Evolutionary conservation across 305 asterid species (phyloP).

Genomic region (Fraxinus angustifolia): DNA sequence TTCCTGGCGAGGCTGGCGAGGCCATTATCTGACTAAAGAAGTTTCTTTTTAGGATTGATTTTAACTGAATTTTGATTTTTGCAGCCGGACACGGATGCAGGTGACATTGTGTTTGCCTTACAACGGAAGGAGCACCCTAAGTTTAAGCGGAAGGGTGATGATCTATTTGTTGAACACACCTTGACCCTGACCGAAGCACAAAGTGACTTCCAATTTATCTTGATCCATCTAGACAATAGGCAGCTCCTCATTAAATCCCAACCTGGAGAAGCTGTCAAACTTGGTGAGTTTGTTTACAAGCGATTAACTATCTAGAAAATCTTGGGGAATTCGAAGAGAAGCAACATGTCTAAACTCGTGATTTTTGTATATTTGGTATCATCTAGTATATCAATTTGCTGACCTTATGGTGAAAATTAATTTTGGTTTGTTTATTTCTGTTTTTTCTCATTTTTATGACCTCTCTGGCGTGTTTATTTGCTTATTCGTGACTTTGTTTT

Average conservation of each 20-base stretch:
- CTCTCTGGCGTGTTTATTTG: not conserved
- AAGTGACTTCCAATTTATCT: constrained; percentile 80
- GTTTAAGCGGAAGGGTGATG: constrained; percentile 88
- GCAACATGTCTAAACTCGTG: not conserved
- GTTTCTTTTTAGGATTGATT: too few relatives aligned
- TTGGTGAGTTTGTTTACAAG: constrained; percentile 43
- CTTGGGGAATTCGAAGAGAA: not conserved
- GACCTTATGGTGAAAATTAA: not conserved
- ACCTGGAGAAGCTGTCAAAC: constrained; percentile 90
- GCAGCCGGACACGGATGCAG: constrained; percentile 91
- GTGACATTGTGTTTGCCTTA: constrained; percentile 80
- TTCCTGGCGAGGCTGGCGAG: constrained; percentile 54
- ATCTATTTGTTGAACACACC: constrained; percentile 72
- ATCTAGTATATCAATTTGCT: not conserved
- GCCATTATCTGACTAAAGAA: not conserved
- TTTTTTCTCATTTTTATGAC: not conserved
- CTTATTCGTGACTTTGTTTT: too few relatives aligned
- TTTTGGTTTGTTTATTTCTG: not conserved
- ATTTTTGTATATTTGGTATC: not conserved
- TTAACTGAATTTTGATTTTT: constrained; percentile 16
- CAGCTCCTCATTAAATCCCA: constrained; percentile 85
- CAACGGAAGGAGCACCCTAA: constrained; percentile 87
- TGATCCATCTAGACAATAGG: constrained; percentile 77
- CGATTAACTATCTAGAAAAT: not conserved
- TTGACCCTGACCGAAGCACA: constrained; percentile 83